Evolutionary conservation across 108 stramenopile species (phyloP).

Genomic region (Cyclotella cryptica): DNA sequence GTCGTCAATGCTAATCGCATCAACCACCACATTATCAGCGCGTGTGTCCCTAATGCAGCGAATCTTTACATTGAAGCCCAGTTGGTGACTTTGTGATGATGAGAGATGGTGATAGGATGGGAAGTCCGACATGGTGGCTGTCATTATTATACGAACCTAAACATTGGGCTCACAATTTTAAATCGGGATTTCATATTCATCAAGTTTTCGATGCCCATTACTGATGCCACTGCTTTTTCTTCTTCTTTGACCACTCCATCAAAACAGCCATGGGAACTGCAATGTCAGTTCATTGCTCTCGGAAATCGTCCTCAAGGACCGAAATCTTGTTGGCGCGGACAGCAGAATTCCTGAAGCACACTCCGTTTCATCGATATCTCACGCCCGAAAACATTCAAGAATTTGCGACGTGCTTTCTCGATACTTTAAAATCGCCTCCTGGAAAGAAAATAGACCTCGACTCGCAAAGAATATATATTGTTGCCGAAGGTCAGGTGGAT

Average conservation of each 20-base stretch:
- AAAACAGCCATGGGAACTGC: background rate
- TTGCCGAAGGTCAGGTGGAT: conserved; percentile 49
- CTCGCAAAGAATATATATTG: conserved; percentile 38
- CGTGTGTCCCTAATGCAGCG: conserved; percentile 9
- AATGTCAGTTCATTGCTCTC: background rate
- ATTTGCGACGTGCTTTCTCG: conserved; percentile 52
- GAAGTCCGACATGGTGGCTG: background rate
- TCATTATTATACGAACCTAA: too few relatives aligned
- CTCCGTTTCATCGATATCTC: conserved; percentile 58
- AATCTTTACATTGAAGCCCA: conserved; percentile 25
- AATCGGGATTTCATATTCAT: background rate
- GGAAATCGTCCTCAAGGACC: background rate
- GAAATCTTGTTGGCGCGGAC: conserved; percentile 27
- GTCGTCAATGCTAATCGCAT: background rate
- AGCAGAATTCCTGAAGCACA: conserved; percentile 37
- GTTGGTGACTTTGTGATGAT: conserved; percentile 14
- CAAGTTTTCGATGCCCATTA: too few relatives aligned
- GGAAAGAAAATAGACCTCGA: conserved; percentile 40
- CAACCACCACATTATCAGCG: too few relatives aligned
- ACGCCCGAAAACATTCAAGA: conserved; percentile 38
- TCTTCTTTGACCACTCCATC: too few relatives aligned
- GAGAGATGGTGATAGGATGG: conserved; percentile 42
- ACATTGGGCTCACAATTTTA: background rate
- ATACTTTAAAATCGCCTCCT: background rate
- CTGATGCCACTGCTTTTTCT: too few relatives aligned